Conservation (phyloP, 805 yeast genomes). For the Candida golubevii region DNA sequence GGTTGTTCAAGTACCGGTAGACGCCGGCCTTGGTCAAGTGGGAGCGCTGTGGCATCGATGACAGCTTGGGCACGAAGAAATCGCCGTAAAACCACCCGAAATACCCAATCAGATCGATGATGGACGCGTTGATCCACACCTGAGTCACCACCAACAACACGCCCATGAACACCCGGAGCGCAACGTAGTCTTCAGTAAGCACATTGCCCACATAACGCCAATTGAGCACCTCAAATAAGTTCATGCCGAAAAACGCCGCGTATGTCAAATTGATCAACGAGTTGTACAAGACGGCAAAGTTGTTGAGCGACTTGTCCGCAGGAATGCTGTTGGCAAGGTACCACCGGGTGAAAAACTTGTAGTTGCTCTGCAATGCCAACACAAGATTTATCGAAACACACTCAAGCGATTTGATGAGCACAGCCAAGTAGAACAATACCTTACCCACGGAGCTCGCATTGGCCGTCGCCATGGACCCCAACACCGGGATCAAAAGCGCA, state of each 20-base stretch:
- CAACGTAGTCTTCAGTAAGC: slow-evolving; percentile 35
- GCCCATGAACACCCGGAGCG: slow-evolving; percentile 58
- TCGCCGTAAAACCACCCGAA: slow-evolving; percentile 93
- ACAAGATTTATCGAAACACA: slow-evolving; percentile 47
- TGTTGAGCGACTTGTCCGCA: slow-evolving; percentile 60
- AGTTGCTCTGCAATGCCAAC: slow-evolving; percentile 54
- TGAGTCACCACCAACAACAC: slow-evolving; percentile 53
- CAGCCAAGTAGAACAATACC: slow-evolving; percentile 36
- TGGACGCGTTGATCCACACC: slow-evolving; percentile 64
- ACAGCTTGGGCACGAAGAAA: slow-evolving; percentile 59
- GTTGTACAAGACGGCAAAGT: slow-evolving; percentile 68
- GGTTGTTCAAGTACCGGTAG: slow-evolving; percentile 76
- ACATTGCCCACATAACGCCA: slow-evolving; percentile 5
- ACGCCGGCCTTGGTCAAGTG: slow-evolving; percentile 73
- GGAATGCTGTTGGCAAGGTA: slow-evolving; percentile 62
- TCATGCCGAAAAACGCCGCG: slow-evolving; percentile 43
- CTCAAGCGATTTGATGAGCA: slow-evolving; percentile 47
- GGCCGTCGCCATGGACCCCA: slow-evolving; percentile 25
- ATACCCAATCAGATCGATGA: slow-evolving; percentile 67
- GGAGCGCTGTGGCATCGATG: slow-evolving; percentile 32
- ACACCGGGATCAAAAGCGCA: slow-evolving; percentile 39
- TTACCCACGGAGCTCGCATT: slow-evolving; percentile 16
- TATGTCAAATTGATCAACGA: slow-evolving; percentile 50
- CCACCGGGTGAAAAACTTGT: slow-evolving; percentile 60
- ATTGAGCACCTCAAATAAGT: slow-evolving; percentile 25